A percentile compares a stretch with the other conserved stretches of the same genome.
Evolutionary conservation across 768 basidiomycete species (phyloP).

Genomic region (Hemileccinum rubropunctum): DNA sequence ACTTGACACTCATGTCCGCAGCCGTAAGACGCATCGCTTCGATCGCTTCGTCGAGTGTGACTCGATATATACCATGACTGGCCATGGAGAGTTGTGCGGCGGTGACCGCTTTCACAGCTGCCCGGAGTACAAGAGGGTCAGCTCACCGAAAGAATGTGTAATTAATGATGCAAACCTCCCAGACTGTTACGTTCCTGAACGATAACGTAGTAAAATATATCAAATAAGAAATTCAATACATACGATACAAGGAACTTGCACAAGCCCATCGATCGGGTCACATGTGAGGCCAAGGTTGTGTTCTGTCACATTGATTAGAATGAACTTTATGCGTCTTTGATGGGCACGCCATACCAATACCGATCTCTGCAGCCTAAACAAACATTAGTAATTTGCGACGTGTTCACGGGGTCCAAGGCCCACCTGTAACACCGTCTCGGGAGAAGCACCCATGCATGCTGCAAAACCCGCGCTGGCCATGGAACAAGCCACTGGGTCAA

Average conservation of each 20-base stretch:
- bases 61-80: conserved; percentile 81
- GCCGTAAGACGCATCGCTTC: conserved; percentile 94
- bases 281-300: conserved; percentile 90
- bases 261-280: conserved; percentile 90
- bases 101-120: conserved; percentile 90
- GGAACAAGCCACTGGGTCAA: conserved; percentile 73
- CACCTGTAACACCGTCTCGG: conserved; percentile 79
- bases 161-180: conserved; percentile 51
- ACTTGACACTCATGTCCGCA: conserved; percentile 91
- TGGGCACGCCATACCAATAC: conserved; percentile 58
- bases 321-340: neutral
- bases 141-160: neutral
- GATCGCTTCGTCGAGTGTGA: conserved; percentile 91
- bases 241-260: conserved; percentile 95
- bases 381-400: neutral
- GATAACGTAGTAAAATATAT: conserved; percentile 1
- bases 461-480: conserved; percentile 96
- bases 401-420: conserved; percentile 7
- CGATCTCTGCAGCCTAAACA: conserved; percentile 78
- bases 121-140: conserved; percentile 4
- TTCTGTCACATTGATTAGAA: conserved; percentile 41
- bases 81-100: conserved; percentile 95
- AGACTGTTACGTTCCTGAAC: conserved; percentile 78
- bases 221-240: conserved; percentile 5
- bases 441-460: conserved; percentile 90